Evolutionary conservation across 352 stramenopile species (phyloP), one percentile per base, ranked within the genome.

Genomic region (Phytophthora hybrid): DNA sequence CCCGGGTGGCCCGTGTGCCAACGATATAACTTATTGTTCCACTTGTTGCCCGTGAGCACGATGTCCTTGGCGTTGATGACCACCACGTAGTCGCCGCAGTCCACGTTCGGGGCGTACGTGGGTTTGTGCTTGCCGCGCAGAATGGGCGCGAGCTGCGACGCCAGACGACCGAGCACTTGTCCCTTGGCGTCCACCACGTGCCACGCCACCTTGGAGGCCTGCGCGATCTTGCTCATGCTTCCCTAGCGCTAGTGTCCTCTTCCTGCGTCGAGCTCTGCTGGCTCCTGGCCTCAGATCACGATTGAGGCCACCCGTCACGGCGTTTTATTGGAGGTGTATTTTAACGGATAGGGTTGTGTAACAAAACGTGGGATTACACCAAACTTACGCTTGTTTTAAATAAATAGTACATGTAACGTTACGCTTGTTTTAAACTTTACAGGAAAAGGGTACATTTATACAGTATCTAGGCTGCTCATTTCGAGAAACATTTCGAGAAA

Each of bases 71-170:
- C 97, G 86, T 99, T 99, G 63, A 99, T 91, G 51, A 99, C 95
- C 31, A 99, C 97, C 10, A 99, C 94, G 76, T 97, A 97, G 88
- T 99, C 98, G 56, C 98, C 98, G 83, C 96, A 99, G 85, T 99
- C 97, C n/a, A 95, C 86, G 80, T 99, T 98, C 11, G 98, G 98
- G 55, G 91, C 88, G 84, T 98, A 99, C 59, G 96, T 99, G 8
- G 98, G 98, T 81, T 99, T 99, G 89, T 99, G 97, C 82, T 99
- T 99, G 59, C 98, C 98, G 61, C 91, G 95, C 21, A 99, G 85
- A 73, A 99, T 98, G 14, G 93, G 94, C 46, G 97, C 94, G 47
- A 99, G 93, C 75, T 98, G 94, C 59, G 92, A 98, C 31, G 98
- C 97, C 49, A 99, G 79, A 6, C 98, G 94, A 10, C 98, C 98